Percentiles rank a stretch among this genome's conserved stretches.
These are phyloP conservation scores for Melaleuca quinquenervia DNA, from an alignment of 345 rosid genomes.

Conservation along the genomic window DNA sequence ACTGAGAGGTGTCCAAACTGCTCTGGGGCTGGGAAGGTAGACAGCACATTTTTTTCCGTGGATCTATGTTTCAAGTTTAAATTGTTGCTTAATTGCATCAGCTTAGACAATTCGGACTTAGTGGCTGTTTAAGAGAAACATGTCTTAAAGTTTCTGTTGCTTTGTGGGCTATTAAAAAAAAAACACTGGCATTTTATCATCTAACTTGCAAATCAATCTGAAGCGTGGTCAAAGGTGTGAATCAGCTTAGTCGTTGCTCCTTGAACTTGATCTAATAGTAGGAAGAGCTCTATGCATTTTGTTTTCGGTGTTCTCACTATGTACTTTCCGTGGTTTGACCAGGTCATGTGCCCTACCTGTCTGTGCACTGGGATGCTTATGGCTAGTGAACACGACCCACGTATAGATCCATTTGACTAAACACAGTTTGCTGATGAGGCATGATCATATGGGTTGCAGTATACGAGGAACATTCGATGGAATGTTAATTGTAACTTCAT, in stretches of 20 bases:
- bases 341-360: constrained; percentile 96
- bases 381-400: constrained; percentile 77
- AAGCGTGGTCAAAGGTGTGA: background rate
- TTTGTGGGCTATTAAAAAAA: background rate
- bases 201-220: background rate
- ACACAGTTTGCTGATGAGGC: background rate
- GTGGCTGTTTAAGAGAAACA: background rate
- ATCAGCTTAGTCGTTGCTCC: background rate
- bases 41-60: background rate
- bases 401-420: constrained; percentile 71
- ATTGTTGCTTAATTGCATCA: background rate
- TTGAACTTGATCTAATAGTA: background rate
- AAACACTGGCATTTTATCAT: background rate
- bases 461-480: background rate
- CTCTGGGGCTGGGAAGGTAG: constrained; percentile 93
- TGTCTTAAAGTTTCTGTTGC: background rate
- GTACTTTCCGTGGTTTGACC: background rate
- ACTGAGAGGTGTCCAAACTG: constrained; percentile 67
- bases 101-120: background rate
- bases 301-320: background rate
- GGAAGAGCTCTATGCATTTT: background rate
- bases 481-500: background rate
- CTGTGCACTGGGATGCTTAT: constrained; percentile 76
- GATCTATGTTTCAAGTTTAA: background rate
- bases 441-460: background rate